Evolutionary conservation across 2,329 filamentous ascomycete species (phyloP).

Genomic region (Xylariaceae sp.): DNA sequence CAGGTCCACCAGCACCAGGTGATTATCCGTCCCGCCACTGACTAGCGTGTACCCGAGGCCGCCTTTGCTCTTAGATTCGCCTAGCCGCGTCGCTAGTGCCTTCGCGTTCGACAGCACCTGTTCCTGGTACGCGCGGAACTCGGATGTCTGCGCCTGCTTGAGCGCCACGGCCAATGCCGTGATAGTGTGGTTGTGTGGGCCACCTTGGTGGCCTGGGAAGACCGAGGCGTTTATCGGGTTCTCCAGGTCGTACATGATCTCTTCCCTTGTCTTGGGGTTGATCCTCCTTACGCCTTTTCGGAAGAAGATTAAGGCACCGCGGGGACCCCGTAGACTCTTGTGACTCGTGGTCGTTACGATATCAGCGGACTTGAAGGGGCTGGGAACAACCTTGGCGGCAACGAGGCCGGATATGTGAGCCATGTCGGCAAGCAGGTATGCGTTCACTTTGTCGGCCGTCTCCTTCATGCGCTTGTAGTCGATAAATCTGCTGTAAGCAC

Average conservation of each 20-base stretch:
- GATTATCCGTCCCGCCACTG: conserved; percentile 94
- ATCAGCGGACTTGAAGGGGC: conserved; percentile 87
- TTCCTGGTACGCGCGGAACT: conserved; percentile 92
- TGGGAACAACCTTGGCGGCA: conserved; percentile 86
- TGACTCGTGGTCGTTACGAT: conserved; percentile 98
- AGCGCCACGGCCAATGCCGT: conserved; percentile 91
- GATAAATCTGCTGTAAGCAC: conserved; percentile 93
- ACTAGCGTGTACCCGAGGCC: conserved; percentile 87
- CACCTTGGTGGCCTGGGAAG: conserved; percentile 97
- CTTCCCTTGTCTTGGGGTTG: conserved; percentile 82
- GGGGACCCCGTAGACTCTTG: conserved; percentile 92
- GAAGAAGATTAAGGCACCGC: conserved; percentile 98
- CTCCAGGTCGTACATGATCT: conserved; percentile 88
- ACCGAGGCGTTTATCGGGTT: conserved; percentile 93
- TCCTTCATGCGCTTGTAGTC: conserved; percentile 92
- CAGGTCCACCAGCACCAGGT: conserved; percentile 89
- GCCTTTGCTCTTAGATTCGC: conserved; percentile 71
- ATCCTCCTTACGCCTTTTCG: conserved; percentile 85
- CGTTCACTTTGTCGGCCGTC: conserved; percentile 87
- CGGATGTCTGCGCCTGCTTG: conserved; percentile 85
- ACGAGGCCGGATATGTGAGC: conserved; percentile 95
- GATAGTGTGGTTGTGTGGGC: conserved; percentile 98
- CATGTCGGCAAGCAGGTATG: conserved; percentile 94
- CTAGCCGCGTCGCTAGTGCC: conserved; percentile 72
- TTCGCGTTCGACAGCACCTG: conserved; percentile 90